Evolutionary conservation across 495 filamentous ascomycete genomes (phyloP), one percentile per base, ranked within the genome.

Genomic region (Neurospora sp.): DNA sequence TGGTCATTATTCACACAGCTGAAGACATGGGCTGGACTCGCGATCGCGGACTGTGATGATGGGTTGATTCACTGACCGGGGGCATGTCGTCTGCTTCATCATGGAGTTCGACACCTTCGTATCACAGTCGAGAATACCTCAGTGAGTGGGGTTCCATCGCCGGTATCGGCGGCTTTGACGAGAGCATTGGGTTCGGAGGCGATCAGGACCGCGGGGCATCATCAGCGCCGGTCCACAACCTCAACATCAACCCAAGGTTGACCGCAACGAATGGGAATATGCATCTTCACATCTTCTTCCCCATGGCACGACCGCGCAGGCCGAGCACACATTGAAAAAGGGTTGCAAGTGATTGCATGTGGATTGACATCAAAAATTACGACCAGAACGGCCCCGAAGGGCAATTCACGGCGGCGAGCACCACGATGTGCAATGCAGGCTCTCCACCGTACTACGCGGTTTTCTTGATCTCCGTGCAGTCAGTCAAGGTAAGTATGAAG

Each of bases 311-410:
- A 72, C 74, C 48, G 12, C 2, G 10, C 20, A 27, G 40, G 70
- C 74, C 74, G 69, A 59, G 72, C 72, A 70, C 74, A 74, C 37
- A 76, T 70, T 59, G 74, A 76, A 76, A 76, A 76, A 70, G 48
- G 20, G 37, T 70, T 59, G 20, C 73, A 68, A 70, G 65, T 31
- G 65, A 37, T 74, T 69, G 73, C 71, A n/a, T 3, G 48, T 38
- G 45, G 20, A 0, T 48, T 69, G 59, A 20, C n/a, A 53, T 22
- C 45, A 53, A 53, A 53, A 53, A 53, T 53, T 53, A 22, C 45
- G 45, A 53, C 45, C 45, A 53, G 45, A 22, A 53, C 20, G 45
- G 45, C n/a, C n/a, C n/a, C 45, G 8, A 22, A 48, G 45, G 45
- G 1, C 45, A 20, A 48, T 20, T 20, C n/a, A 48, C 45, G 45